Conservation (phyloP, 441 rosid genomes). For the Manihot esculenta region DNA sequence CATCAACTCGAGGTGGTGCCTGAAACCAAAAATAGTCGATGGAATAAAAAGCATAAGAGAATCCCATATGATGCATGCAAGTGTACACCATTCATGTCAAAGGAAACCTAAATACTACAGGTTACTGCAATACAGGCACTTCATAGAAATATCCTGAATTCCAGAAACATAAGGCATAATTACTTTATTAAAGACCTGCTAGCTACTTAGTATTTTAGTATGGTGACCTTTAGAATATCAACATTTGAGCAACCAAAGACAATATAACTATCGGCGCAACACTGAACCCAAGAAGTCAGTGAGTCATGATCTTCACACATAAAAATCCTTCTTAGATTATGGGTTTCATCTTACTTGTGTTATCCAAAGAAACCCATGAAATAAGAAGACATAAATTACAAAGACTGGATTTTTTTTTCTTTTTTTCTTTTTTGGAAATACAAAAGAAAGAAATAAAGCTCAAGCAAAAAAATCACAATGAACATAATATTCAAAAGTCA, state of each 20-base stretch:
- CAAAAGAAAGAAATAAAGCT: neutral
- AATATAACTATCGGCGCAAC: neutral
- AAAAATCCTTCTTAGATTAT: neutral
- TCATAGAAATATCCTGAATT: conserved; percentile 1
- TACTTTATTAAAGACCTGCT: neutral
- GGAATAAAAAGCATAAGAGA: neutral
- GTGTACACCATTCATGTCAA: neutral
- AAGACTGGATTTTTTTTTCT: too few relatives aligned
- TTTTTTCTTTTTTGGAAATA: neutral
- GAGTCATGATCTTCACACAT: conserved; percentile 1
- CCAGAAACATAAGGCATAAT: neutral
- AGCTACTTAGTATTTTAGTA: too few relatives aligned
- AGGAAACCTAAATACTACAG: neutral
- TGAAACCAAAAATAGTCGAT: conserved; percentile 28
- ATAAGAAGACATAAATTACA: too few relatives aligned
- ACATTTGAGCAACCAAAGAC: neutral
- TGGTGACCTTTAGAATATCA: too few relatives aligned
- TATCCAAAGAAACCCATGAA: neutral
- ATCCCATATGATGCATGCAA: neutral
- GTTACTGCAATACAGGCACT: neutral
- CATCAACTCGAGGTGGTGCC: conserved; percentile 99
- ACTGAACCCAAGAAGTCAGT: neutral
- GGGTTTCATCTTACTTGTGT: conserved; percentile 7
- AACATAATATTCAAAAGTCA: neutral
- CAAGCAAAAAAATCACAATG: neutral